Conservation (phyloP, 2,329 filamentous ascomycete species). For the Aspergillus ochraceus region DNA sequence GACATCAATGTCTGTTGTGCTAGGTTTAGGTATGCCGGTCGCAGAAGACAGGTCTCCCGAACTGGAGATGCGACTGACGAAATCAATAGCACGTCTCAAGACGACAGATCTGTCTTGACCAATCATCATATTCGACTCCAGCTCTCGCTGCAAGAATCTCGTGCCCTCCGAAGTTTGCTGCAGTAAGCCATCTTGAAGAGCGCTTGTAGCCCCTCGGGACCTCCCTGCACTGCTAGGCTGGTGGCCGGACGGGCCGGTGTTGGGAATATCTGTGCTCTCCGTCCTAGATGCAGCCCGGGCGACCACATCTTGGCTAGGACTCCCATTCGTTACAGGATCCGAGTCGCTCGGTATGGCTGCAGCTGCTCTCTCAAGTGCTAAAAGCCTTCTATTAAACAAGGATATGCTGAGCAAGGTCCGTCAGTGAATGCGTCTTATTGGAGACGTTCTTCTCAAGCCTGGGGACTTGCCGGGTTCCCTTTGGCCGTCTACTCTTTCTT, state of each 20-base stretch:
- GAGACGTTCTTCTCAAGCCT: background rate
- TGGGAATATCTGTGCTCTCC: too few species aligned
- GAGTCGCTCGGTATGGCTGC: too few species aligned
- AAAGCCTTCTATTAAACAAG: background rate
- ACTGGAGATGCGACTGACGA: background rate
- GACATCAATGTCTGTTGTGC: background rate
- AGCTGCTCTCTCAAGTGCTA: too few species aligned
- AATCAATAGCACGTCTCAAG: background rate
- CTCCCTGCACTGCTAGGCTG: background rate
- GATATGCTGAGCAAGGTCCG: background rate
- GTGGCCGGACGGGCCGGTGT: background rate
- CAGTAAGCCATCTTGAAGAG: background rate
- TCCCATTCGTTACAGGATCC: too few species aligned
- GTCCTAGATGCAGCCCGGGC: too few species aligned
- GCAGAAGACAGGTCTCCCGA: background rate
- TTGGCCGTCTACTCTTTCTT: background rate
- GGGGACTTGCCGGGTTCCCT: background rate
- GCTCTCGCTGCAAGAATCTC: background rate
- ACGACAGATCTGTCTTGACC: background rate
- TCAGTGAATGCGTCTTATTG: background rate
- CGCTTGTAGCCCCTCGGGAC: too few species aligned
- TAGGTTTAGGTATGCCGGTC: background rate
- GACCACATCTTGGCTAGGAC: too few species aligned
- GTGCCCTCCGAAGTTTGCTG: background rate
- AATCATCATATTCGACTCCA: background rate